phyloP scores from a whole-genome alignment of 768 basidiomycete species.

The Pleurotus platypus region DNA sequence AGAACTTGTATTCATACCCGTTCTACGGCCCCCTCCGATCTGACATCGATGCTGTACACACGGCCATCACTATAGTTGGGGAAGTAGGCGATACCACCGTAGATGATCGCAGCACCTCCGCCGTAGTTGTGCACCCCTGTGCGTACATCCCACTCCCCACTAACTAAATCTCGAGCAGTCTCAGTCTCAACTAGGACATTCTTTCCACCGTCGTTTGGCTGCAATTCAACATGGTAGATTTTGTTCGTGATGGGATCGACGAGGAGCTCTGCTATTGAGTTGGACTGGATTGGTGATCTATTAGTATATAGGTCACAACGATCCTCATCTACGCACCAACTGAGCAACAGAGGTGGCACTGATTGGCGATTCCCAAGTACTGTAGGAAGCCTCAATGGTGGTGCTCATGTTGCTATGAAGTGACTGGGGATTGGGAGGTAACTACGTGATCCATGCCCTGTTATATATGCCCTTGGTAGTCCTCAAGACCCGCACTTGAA shows the following conservation, averaged over 20 bases:
- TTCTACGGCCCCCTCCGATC: background rate
- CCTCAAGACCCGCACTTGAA: too few species aligned
- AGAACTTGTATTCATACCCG: too few species aligned
- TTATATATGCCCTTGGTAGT: too few species aligned
- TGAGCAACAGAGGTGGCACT: slow-evolving; percentile 42
- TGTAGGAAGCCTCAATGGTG: slow-evolving; percentile 38
- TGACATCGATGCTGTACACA: slow-evolving; percentile 41
- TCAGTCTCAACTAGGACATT: slow-evolving; percentile 44
- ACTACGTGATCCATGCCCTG: too few species aligned
- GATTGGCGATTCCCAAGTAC: slow-evolving; percentile 55
- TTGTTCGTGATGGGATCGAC: slow-evolving; percentile 7
- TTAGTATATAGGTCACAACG: too few species aligned
- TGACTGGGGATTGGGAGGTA: too few species aligned
- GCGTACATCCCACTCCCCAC: slow-evolving; percentile 49
- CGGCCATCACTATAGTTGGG: slow-evolving; percentile 51
- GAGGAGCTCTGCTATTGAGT: slow-evolving; percentile 11
- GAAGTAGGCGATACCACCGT: slow-evolving; percentile 52
- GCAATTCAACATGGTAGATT: slow-evolving; percentile 13
- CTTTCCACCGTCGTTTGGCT: slow-evolving; percentile 12
- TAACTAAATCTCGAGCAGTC: slow-evolving; percentile 40
- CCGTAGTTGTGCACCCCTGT: slow-evolving; percentile 71
- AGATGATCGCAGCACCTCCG: slow-evolving; percentile 55
- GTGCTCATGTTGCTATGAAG: background rate
- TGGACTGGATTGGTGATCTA: slow-evolving; percentile 13
- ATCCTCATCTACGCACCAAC: slow-evolving; percentile 25